Base-by-base conservation (phyloP, 345 rosid genomes). In the Sisymbrium irio region DNA sequence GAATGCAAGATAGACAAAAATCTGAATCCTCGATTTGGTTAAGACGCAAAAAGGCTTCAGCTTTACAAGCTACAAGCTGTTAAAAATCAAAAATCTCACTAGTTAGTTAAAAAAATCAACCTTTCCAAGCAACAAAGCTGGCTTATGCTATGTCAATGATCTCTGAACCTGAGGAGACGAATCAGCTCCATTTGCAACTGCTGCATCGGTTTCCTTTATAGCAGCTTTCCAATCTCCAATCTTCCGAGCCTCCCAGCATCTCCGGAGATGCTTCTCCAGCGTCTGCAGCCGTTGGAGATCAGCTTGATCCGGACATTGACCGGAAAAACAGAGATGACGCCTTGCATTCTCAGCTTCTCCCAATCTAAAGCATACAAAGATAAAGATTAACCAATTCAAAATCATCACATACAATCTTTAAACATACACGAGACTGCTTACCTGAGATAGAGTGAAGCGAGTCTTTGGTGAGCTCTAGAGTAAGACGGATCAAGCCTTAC, bases 11-110 rank as follows among this genome's bases (percentile, higher is more conserved):
- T 28, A 88, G 41, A 78, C 80, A 84, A 51, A 71, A 83, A 35
- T 89, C 92, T 1, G 96, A 91, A 42, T 91, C 96, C 50, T 84
- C 87, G 12, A 88, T 77, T 62, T 82, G 85, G 73, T 89, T 89
- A 55, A 91, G 96, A 87, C 86, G 93, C 71, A 91, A 76, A 81
- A 82, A 73, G 41, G 96, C 98, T 81, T 94, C 98, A 4, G 87
- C 93, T 81, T 87, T 94, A 80, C 93, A 87, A 71, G 93, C 93
- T 76, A 87, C 42, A 70, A 91, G 89, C 98, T 94, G 93, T 61
- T 25, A 61, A 83, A 45, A 42, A 84, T 73, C 44, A 54, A 19
- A 17, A 47, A 25, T n/a, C 13, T 46, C 62, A 75, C 3, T 6
- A 3, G 32, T 80, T 20, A 73, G 71, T 19, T 36, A 9, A 74